Evolutionary conservation across 2,329 filamentous ascomycete genomes (phyloP).

Genomic region (Fusarium mexicanum): DNA sequence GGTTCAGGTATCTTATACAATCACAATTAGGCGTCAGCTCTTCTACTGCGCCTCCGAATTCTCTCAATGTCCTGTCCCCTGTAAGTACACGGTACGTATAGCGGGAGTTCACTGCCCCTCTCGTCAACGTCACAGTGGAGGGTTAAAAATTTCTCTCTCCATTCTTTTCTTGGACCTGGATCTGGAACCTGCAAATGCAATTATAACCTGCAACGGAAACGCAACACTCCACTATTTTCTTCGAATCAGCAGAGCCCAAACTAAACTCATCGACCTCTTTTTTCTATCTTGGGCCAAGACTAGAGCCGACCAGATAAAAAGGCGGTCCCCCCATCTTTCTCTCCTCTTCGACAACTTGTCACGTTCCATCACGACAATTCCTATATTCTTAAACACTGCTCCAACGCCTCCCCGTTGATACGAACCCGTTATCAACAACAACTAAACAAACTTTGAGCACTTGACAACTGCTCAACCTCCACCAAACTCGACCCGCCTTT

Average conservation of each 20-base stretch:
- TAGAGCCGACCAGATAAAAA: constrained; percentile 27
- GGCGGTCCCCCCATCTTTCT: not conserved
- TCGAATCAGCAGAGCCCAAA: constrained; percentile 19
- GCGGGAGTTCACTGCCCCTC: constrained; percentile 21
- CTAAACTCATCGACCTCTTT: constrained; percentile 7
- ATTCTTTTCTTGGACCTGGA: not conserved
- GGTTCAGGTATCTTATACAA: not conserved
- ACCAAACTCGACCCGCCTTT: constrained; percentile 62
- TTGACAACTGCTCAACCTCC: constrained; percentile 10
- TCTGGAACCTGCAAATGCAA: not conserved
- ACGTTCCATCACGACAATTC: not conserved
- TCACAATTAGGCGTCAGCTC: not conserved
- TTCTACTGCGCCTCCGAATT: constrained; percentile 18
- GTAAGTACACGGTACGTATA: not conserved
- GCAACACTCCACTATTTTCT: not conserved
- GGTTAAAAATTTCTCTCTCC: constrained; percentile 35
- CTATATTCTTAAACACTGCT: not conserved
- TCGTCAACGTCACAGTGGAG: constrained; percentile 42
- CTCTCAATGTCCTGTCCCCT: not conserved
- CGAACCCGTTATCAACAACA: not conserved
- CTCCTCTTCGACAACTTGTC: constrained; percentile 12
- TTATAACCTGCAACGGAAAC: not conserved
- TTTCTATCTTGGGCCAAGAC: constrained; percentile 1
- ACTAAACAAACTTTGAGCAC: constrained; percentile 1
- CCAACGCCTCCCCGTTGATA: not conserved